Base-by-base conservation (phyloP, 2,329 filamentous ascomycete species). In the Colletotrichum truncatum region DNA sequence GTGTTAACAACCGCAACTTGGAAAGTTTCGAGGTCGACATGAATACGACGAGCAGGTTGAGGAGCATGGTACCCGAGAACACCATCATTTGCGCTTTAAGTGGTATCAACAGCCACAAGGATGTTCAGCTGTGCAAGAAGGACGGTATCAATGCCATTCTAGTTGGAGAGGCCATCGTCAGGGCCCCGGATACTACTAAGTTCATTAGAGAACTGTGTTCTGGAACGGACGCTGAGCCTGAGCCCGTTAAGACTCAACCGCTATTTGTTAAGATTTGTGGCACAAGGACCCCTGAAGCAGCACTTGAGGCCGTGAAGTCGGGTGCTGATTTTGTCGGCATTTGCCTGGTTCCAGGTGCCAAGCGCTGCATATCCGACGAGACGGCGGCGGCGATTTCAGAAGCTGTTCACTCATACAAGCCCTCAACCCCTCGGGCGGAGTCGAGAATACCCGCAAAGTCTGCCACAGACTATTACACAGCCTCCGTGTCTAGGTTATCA, bases 11-110 rank as follows among this genome's bases (percentile, higher is more conserved):
- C 81, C 90, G 96, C 59, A 97, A 99, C 74, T 85, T 99, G 11
- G 95, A 95, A 71, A 98, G 91, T 73, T 99, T 99, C 72, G 94
- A 98, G 75, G 96, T 99, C 18, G 97, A 99, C 76, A 87, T 99
- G 68, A 90, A 92, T 67, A 99, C 95, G 1, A 97, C 95, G 1
- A 94, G 92, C 73, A 90, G 95, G 23, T 82, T 99, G 51, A 93
- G 97, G 79, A 91, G 90, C 73, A 91, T 95, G 81, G 94, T 98
- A 3, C 91, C 94, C 2, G 87, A 92, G 68, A 91, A 89, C 59
- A 97, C 94, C 4, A 91, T 97, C 66, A 91, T 99, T 26, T 98
- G 94, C 76, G 97, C 96, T 9, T 85, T 99, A 32, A 98, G 95
- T 75, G 96, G 96, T 48, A 99, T 99, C 71, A 93, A 93, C 69